These are phyloP conservation scores for Stemphylium lycopersici DNA, from an alignment of 2,329 filamentous ascomycete genomes.

Conservation along the genomic window DNA sequence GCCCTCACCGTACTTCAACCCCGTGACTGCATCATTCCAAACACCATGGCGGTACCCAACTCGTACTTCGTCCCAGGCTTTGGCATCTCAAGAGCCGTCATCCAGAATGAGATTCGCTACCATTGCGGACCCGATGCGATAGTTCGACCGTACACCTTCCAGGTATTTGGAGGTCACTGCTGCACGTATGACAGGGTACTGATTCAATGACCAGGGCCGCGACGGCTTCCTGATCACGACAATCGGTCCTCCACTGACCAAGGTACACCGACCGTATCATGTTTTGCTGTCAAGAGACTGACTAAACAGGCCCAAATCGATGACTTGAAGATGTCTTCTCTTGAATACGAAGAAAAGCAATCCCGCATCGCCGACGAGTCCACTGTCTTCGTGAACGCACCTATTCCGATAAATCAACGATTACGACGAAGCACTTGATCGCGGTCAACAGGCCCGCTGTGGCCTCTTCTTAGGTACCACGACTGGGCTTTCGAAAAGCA, in stretches of 20 bases:
- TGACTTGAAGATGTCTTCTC: slow-evolving; percentile 49
- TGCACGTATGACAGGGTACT: slow-evolving; percentile 14
- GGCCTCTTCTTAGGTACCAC: neutral
- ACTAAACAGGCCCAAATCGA: slow-evolving; percentile 50
- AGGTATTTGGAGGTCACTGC: slow-evolving; percentile 34
- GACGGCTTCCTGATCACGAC: slow-evolving; percentile 53
- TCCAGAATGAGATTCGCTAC: slow-evolving; percentile 52
- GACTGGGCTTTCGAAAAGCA: slow-evolving; percentile 5
- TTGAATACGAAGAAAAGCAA: slow-evolving; percentile 51
- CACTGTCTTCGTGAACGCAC: slow-evolving; percentile 49
- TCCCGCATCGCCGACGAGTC: slow-evolving; percentile 45
- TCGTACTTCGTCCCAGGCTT: slow-evolving; percentile 53
- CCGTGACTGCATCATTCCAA: neutral
- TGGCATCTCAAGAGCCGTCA: slow-evolving; percentile 52
- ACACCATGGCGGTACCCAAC: slow-evolving; percentile 40
- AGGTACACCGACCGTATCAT: slow-evolving; percentile 32
- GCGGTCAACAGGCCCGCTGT: neutral
- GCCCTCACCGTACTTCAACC: slow-evolving; percentile 15
- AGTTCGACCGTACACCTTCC: slow-evolving; percentile 51
- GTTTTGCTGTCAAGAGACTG: slow-evolving; percentile 8
- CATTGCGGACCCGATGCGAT: slow-evolving; percentile 53
- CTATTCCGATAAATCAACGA: slow-evolving; percentile 45
- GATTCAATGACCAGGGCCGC: slow-evolving; percentile 41
- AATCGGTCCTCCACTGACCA: slow-evolving; percentile 49
- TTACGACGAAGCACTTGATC: slow-evolving; percentile 38